Evolutionary conservation across 257 asterid genomes (phyloP).

Genomic region (Penstemon barbatus): DNA sequence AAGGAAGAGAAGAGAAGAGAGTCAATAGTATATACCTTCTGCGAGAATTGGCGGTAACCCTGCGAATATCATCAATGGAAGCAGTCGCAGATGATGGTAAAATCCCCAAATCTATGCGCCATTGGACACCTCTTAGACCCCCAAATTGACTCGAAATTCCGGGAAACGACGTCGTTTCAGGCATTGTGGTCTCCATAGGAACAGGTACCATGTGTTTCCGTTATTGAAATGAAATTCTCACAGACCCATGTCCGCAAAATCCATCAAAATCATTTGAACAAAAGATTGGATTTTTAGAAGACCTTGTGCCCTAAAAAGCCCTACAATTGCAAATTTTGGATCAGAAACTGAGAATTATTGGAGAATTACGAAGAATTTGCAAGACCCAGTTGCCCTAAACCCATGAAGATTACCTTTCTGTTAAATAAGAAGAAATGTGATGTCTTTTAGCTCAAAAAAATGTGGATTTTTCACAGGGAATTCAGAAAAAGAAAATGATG

Average conservation of each 20-base stretch:
- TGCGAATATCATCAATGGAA: conserved; percentile 79
- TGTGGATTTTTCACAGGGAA: not conserved
- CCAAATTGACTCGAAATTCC: conserved; percentile 43
- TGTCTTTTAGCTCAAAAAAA: conserved; percentile 1
- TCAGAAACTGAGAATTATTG: not conserved
- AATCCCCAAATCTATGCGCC: conserved; percentile 96
- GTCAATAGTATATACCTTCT: conserved; percentile 56
- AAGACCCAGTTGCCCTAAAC: conserved; percentile 19
- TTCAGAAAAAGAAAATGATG: not conserved
- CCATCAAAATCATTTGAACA: not conserved
- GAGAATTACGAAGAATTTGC: conserved; percentile 15
- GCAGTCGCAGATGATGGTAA: conserved; percentile 59
- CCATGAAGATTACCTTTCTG: conserved; percentile 14
- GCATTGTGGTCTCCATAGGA: conserved; percentile 24
- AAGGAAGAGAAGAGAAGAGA: not conserved
- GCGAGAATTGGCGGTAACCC: conserved; percentile 83
- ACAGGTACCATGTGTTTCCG: conserved; percentile 27
- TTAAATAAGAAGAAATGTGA: not conserved
- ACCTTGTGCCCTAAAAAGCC: conserved; percentile 10
- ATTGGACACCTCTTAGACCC: conserved; percentile 82
- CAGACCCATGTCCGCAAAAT: conserved; percentile 5
- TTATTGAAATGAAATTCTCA: conserved; percentile 19
- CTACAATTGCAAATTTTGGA: not conserved
- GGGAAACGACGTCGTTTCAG: conserved; percentile 37
- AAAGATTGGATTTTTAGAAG: not conserved